Evolutionary conservation across 306 rosid species (phyloP).

Genomic region (Morella rubra): DNA sequence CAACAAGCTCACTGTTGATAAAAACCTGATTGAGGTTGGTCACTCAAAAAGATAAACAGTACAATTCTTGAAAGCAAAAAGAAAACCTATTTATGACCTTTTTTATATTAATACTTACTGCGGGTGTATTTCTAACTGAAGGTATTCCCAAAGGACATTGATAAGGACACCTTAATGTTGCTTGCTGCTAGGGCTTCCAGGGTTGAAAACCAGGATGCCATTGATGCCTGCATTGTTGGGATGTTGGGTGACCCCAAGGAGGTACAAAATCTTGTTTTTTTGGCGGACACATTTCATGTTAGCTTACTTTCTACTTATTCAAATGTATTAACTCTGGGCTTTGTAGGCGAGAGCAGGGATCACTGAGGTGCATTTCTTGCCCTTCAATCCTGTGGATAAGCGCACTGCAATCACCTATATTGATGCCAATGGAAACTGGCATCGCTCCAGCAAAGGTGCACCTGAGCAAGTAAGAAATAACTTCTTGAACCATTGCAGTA

Average conservation of each 20-base stretch:
- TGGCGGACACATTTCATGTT: conserved; percentile 6
- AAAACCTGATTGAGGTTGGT: conserved; percentile 68
- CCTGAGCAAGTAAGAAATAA: conserved; percentile 73
- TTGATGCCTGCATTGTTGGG: conserved; percentile 80
- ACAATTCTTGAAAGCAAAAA: background rate
- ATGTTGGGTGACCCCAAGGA: conserved; percentile 87
- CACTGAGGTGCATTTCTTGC: conserved; percentile 86
- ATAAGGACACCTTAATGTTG: conserved; percentile 58
- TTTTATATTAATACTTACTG: conserved; percentile 4
- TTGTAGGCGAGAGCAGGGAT: conserved; percentile 86
- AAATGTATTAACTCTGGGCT: conserved; percentile 2
- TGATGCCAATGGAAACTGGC: conserved; percentile 62
- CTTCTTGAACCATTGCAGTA: background rate
- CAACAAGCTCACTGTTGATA: conserved; percentile 88
- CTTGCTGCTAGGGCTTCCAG: conserved; percentile 82
- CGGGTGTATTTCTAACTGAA: conserved; percentile 26
- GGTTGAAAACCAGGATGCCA: conserved; percentile 85
- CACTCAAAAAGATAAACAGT: background rate
- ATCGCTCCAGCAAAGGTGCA: conserved; percentile 90
- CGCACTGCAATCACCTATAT: conserved; percentile 87
- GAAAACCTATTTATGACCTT: background rate
- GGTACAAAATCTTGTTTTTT: conserved; percentile 38
- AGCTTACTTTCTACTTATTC: conserved; percentile 4
- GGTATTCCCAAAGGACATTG: conserved; percentile 52
- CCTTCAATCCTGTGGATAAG: conserved; percentile 86